These are phyloP conservation scores for Calocera viscosa DNA, from an alignment of 768 basidiomycete genomes.

Conservation along the genomic window DNA sequence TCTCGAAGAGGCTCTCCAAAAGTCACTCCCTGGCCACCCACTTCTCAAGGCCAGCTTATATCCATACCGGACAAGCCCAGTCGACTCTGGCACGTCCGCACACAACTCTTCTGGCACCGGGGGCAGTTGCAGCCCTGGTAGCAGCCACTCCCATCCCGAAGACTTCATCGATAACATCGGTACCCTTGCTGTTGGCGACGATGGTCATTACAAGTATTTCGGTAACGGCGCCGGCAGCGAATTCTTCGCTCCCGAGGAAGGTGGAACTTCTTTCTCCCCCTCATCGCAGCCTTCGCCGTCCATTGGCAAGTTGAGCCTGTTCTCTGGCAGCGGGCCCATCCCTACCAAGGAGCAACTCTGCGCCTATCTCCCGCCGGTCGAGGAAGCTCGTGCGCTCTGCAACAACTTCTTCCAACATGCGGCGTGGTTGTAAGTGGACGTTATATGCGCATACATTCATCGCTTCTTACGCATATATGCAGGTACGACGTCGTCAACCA, in stretches of 20 bases:
- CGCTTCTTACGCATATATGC: slow-evolving; percentile 5
- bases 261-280: background rate
- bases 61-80: background rate
- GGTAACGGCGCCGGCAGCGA: slow-evolving; percentile 4
- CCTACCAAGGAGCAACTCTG: slow-evolving; percentile 46
- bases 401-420: slow-evolving; percentile 56
- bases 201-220: slow-evolving; percentile 27
- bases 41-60: slow-evolving; percentile 12
- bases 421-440: slow-evolving; percentile 39
- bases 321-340: slow-evolving; percentile 45
- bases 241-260: slow-evolving; percentile 8
- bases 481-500: slow-evolving; percentile 30
- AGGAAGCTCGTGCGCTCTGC: slow-evolving; percentile 48
- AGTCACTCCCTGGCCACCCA: background rate
- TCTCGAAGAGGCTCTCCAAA: slow-evolving; percentile 44
- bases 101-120: slow-evolving; percentile 10
- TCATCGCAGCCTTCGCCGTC: slow-evolving; percentile 23
- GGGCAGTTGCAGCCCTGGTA: background rate
- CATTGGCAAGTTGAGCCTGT: slow-evolving; percentile 17
- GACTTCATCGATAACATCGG: slow-evolving; percentile 40
- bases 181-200: slow-evolving; percentile 39
- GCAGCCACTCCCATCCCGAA: slow-evolving; percentile 30
- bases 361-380: slow-evolving; percentile 50
- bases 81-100: slow-evolving; percentile 7
- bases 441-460: background rate